Base-by-base conservation (phyloP, 2,329 filamentous ascomycete genomes). In the Xylaria sp. region DNA sequence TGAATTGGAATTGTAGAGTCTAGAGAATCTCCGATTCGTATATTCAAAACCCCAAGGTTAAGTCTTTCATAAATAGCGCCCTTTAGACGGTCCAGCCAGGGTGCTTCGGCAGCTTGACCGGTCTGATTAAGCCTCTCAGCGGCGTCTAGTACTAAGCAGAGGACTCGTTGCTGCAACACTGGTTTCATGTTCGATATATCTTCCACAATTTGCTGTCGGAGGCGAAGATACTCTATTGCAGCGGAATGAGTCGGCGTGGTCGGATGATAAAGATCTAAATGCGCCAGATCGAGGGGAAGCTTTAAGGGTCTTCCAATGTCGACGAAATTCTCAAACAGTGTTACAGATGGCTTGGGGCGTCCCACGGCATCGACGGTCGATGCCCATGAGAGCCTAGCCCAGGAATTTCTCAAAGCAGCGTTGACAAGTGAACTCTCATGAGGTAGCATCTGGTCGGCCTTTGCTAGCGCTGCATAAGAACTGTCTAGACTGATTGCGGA, bases 201-300 rank as follows among this genome's bases (percentile, higher is more conserved):
- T 9, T 56, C 56, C 13, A 56, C 41, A 15, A 69, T 65, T 41
- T 63, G 37, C n/a, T 60, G 56, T 15, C 62, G 69, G 15, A 50
- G 37, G 50, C 78, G 71, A 20, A 89, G 82, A 63, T 85, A 83
- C 1, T 81, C 74, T 12, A 89, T 73, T 0, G 88, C 88, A 1
- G 81, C 81, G 1, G 79, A 76, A 25, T 84, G 81, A 32, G 82
- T 81, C 0, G 88, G 87, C 2, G 80, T 79, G 0, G 84, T 84
- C 0, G 88, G 88, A 73, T 89, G 87, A 66, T 86, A 81, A 1
- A 90, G 80, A 34, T 85, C 81, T 3, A 90, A 80, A 71, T 89
- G 88, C 0, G 87, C 87, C 39, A 81, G 80, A 59, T 87, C 84
- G 8, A 88, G 75, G 8, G 76, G 75, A 46, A 84, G 76, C 1